Conservation (phyloP, 169 alveolate species). For the Neospora caninum region DNA sequence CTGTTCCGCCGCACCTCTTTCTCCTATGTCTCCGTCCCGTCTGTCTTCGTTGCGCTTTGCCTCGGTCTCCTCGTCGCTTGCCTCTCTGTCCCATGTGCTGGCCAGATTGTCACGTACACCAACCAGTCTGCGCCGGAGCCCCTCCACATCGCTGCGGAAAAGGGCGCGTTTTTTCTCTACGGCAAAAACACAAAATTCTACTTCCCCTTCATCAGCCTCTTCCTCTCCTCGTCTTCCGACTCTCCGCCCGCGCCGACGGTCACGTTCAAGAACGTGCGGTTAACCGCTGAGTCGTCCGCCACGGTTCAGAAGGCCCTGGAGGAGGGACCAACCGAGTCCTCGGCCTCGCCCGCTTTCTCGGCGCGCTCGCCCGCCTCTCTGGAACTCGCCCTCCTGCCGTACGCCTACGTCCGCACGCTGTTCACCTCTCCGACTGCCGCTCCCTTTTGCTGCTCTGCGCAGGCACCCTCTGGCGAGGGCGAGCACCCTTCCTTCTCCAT, state of each 20-base stretch:
- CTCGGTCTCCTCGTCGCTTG: background rate
- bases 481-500: background rate
- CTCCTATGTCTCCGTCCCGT: background rate
- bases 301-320: background rate
- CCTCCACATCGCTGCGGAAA: background rate
- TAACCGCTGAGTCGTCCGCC: background rate
- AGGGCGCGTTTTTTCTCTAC: conserved; percentile 25
- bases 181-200: background rate
- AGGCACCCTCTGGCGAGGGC: background rate
- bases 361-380: conserved; percentile 29
- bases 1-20: background rate
- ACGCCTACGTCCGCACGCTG: background rate
- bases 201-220: background rate
- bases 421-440: conserved; percentile 15
- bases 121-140: background rate
- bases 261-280: background rate
- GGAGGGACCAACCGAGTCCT: background rate
- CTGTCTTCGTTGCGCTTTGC: background rate
- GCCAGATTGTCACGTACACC: conserved; percentile 12
- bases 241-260: background rate
- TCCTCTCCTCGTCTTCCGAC: background rate
- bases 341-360: background rate
- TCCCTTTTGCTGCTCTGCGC: conserved; percentile 37
- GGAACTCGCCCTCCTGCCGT: conserved; percentile 10
- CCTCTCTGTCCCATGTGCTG: background rate